A percentile compares a stretch with the other conserved stretches of the same genome.
Evolutionary conservation across 495 filamentous ascomycete genomes (phyloP).

Genomic region (Apodospora peruviana): DNA sequence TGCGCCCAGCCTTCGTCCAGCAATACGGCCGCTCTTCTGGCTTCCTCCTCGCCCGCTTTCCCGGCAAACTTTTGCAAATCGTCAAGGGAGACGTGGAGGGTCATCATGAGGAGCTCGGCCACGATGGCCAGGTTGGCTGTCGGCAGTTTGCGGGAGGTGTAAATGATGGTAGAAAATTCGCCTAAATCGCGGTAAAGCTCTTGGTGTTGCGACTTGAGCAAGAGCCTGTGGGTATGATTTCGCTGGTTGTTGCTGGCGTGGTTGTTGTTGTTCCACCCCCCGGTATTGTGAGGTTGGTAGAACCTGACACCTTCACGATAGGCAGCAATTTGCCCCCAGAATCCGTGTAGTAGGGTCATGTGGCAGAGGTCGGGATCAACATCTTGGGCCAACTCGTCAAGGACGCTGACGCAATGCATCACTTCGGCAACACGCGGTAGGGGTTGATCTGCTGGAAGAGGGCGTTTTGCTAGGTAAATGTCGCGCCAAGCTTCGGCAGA

Average conservation of each 20-base stretch:
- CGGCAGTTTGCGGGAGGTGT: not conserved
- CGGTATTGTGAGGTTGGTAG: conserved; percentile 8
- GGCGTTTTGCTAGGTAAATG: conserved; percentile 24
- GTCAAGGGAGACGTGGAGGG: conserved; percentile 51
- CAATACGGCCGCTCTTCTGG: conserved; percentile 38
- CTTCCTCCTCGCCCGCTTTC: conserved; percentile 50
- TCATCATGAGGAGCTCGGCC: conserved; percentile 46
- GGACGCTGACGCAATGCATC: conserved; percentile 20
- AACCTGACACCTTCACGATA: conserved; percentile 41
- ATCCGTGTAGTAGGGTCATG: conserved; percentile 42
- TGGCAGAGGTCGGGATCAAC: conserved; percentile 44
- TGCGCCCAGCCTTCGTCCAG: conserved; percentile 45
- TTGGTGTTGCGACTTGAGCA: conserved; percentile 11
- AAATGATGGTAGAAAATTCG: conserved; percentile 9
- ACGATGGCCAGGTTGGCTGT: conserved; percentile 15
- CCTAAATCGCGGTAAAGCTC: conserved; percentile 14
- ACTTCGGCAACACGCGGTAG: conserved; percentile 13
- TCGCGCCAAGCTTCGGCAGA: conserved; percentile 47
- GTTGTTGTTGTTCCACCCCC: not conserved
- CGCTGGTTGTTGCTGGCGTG: not conserved
- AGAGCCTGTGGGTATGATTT: conserved; percentile 3
- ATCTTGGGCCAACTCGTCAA: conserved; percentile 19
- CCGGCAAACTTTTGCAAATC: conserved; percentile 56
- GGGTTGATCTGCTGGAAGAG: not conserved
- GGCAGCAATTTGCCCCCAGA: conserved; percentile 49